Base-by-base conservation (phyloP, 495 filamentous ascomycete genomes). In the Lophiostoma macrostomum region DNA sequence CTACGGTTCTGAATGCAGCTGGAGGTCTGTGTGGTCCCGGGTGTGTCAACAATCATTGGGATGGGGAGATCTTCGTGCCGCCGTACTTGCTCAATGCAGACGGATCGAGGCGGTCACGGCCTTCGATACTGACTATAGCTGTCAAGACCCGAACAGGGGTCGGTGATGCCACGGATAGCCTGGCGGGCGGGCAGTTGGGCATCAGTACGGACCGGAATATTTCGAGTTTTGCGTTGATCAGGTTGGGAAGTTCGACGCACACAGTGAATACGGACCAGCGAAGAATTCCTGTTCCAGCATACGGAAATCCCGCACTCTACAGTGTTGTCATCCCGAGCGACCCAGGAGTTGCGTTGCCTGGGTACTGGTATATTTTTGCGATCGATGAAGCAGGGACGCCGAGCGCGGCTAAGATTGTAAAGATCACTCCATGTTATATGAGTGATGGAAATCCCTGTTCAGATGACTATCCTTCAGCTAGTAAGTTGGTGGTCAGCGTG, bases 201-300 rank as follows among this genome's bases (percentile, higher is more conserved):
- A 39, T 66, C 2, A 71, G 51, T 3, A 73, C 73, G 16, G 60
- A 63, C 24, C 49, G 37, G 1, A 55, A 53, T 0, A 63, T 69
- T 5, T 28, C 29, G 2, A 39, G 32, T 4, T 57, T 65, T 25
- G 59, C 61, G 1, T 52, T 82, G 4, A 51, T 83, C 18, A 66
- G 80, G 19, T 64, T 73, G 19, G 72, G 77, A 19, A 71, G 69
- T 1, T 65, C 67, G 6, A 80, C 80, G 11, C 80, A 84, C 50
- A 76, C 77, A 1, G 73, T 84, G 36, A 76, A 84, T 56, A 82
- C 77, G 0, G 80, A 81, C 53, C 80, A 83, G 63, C 67, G 80
- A 8, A 73, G 79, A 2, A 68, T 83, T 35, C n/a, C n/a, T n/a
- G n/a, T n/a, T n/a, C n/a, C n/a, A n/a, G n/a, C n/a, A n/a, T n/a